These are phyloP conservation scores for Babesia bovis DNA, from an alignment of 169 alveolate species.

Conservation along the genomic window DNA sequence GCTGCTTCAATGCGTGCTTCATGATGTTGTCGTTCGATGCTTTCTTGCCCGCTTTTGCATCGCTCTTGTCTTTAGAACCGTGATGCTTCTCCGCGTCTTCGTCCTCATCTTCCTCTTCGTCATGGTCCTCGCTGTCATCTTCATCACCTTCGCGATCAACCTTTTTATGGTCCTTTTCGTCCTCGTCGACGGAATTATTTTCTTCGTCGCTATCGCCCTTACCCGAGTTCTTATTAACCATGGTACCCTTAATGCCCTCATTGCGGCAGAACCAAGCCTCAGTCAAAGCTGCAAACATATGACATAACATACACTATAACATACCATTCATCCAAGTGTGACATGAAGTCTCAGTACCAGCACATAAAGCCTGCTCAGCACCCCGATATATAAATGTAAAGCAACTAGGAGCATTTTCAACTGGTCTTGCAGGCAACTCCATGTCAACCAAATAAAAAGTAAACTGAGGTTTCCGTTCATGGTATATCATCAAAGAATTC, in stretches of 20 bases:
- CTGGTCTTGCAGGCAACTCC: slow-evolving; percentile 51
- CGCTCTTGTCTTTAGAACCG: slow-evolving; percentile 10
- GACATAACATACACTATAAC: not conserved
- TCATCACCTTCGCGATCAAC: not conserved
- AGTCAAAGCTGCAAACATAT: slow-evolving; percentile 24
- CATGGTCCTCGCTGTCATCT: not conserved
- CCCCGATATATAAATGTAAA: slow-evolving; percentile 61
- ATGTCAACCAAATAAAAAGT: slow-evolving; percentile 55
- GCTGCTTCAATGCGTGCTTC: slow-evolving; percentile 56
- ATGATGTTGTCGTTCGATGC: not conserved
- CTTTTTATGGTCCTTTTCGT: not conserved
- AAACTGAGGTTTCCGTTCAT: slow-evolving; percentile 44
- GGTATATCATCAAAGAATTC: slow-evolving; percentile 43
- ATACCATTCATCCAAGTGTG: slow-evolving; percentile 68
- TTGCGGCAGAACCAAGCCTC: slow-evolving; percentile 68
- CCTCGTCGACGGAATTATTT: not conserved
- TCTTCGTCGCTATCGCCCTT: not conserved
- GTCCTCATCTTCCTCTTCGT: not conserved
- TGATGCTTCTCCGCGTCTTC: not conserved
- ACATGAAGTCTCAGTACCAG: slow-evolving; percentile 50
- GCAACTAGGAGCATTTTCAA: slow-evolving; percentile 60
- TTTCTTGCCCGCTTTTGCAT: not conserved
- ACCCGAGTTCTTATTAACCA: slow-evolving; percentile 12
- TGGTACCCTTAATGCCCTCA: slow-evolving; percentile 48
- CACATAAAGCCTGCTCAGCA: slow-evolving; percentile 53